These are phyloP conservation scores for Elongisporangium prolatum DNA, from an alignment of 352 stramenopile species.

Conservation along the genomic window DNA sequence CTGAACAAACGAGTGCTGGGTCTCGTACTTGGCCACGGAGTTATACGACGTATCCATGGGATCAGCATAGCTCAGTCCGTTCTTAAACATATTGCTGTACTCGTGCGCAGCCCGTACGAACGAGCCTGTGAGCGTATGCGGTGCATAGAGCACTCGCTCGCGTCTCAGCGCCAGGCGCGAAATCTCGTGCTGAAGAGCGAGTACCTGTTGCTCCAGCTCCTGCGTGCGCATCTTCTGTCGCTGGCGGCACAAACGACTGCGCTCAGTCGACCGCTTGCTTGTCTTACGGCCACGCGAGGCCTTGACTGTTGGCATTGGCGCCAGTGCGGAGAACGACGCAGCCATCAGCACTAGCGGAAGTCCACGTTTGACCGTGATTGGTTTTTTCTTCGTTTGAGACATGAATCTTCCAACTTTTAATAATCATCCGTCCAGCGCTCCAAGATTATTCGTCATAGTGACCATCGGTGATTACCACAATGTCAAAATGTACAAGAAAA, in stretches of 20 bases:
- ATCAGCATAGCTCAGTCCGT: neutral
- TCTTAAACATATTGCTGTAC: neutral
- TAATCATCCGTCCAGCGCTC: too few species aligned
- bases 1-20: constrained; percentile 35
- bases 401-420: too few species aligned
- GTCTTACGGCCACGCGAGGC: neutral
- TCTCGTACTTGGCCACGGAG: constrained; percentile 12
- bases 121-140: neutral
- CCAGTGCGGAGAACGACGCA: neutral
- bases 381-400: neutral
- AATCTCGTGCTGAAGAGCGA: neutral
- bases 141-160: neutral
- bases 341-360: neutral
- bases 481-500: too few species aligned
- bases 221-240: neutral
- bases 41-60: constrained; percentile 4
- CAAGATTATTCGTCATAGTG: neutral
- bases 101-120: neutral
- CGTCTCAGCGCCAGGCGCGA: neutral
- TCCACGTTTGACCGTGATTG: neutral
- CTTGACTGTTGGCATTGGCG: neutral
- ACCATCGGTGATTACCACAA: neutral
- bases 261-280: neutral
- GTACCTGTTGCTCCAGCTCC: neutral
- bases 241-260: neutral